Percentiles rank a stretch among this genome's conserved stretches.
These are phyloP conservation scores for Corymbia citriodora DNA, from an alignment of 441 rosid species.

Conservation along the genomic window DNA sequence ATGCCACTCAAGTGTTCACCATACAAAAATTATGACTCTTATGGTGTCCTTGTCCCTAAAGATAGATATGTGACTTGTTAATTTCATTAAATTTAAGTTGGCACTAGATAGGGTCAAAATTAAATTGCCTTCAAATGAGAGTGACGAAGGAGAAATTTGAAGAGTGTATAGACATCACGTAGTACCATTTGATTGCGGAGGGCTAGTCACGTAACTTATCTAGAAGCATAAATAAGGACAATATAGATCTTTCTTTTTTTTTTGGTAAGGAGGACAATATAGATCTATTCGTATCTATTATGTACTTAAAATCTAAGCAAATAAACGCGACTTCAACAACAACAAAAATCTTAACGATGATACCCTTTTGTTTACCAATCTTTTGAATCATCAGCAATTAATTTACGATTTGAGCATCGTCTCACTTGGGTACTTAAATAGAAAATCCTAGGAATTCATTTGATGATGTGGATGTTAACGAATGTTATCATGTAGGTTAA, in stretches of 20 bases:
- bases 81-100: background rate
- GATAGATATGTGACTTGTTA: background rate
- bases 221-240: background rate
- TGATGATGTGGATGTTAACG: background rate
- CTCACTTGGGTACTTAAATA: background rate
- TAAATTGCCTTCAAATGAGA: background rate
- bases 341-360: no score
- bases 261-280: no score
- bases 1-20: background rate
- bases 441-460: background rate
- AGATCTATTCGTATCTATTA: no score
- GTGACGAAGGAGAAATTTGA: background rate
- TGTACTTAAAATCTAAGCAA: no score
- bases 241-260: no score
- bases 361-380: background rate
- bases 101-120: background rate
- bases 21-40: background rate
- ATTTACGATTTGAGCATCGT: rapidly evolving
- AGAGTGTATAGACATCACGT: background rate
- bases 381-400: background rate
- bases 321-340: no score
- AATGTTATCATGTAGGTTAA: background rate
- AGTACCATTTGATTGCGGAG: background rate
- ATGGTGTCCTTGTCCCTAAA: rapidly evolving
- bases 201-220: background rate